Evolutionary conservation across 2,329 filamentous ascomycete species (phyloP).

Genomic region (Talaromyces marneffei): DNA sequence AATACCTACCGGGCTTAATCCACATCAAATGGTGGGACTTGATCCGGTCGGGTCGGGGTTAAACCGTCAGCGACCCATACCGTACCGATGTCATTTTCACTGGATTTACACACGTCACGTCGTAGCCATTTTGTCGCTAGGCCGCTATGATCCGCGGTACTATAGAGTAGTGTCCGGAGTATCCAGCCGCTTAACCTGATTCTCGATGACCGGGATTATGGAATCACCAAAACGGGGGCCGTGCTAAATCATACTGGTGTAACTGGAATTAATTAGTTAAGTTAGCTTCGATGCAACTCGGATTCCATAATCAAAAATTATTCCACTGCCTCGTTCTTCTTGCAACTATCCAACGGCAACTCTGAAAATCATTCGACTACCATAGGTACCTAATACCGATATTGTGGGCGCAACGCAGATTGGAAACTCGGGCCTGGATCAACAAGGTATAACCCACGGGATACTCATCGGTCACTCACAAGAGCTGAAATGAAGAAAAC

Average conservation of each 20-base stretch:
- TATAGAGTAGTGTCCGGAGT: too few species aligned
- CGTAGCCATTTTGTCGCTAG: too few species aligned
- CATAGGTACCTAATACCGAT: too few species aligned
- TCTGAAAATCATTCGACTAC: neutral
- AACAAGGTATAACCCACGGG: neutral
- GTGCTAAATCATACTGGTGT: neutral
- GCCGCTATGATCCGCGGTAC: too few species aligned
- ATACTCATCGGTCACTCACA: neutral
- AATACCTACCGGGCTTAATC: too few species aligned
- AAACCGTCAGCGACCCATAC: too few species aligned
- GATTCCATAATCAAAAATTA: neutral
- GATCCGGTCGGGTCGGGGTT: too few species aligned
- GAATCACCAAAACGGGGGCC: neutral
- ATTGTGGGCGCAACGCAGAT: too few species aligned
- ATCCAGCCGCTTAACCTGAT: too few species aligned
- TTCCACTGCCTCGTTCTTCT: neutral
- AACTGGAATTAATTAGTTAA: too few species aligned
- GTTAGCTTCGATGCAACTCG: neutral
- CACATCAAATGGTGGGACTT: conserved; percentile 23
- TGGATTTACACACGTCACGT: too few species aligned
- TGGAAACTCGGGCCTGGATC: neutral
- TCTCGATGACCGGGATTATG: neutral
- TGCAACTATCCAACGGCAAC: neutral
- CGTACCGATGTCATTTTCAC: too few species aligned
- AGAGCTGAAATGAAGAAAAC: neutral